Percentiles rank a stretch among this genome's conserved stretches.
phyloP scores from a whole-genome alignment of 2,329 filamentous ascomycete genomes.

The Fusarium sp. region DNA sequence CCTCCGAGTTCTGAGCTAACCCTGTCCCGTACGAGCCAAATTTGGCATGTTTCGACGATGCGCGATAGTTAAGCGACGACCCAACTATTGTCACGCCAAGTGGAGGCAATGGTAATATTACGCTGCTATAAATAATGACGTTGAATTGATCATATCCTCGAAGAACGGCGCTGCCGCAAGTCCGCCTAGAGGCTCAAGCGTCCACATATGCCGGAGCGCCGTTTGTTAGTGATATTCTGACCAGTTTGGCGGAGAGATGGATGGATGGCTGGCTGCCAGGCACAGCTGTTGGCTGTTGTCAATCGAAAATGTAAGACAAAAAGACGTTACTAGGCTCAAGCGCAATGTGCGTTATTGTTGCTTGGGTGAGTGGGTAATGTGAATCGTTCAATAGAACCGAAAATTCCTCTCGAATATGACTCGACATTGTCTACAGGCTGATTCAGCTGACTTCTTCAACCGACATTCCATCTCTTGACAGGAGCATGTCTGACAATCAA shows the following conservation, averaged over 20 bases:
- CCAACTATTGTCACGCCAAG: constrained; percentile 41
- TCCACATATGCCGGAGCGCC: constrained; percentile 36
- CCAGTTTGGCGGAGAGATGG: not conserved
- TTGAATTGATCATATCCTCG: constrained; percentile 33
- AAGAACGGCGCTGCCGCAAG: constrained; percentile 31
- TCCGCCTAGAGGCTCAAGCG: constrained; percentile 31
- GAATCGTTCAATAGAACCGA: constrained; percentile 7
- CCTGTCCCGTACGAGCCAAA: constrained; percentile 16
- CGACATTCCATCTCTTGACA: constrained; percentile 16
- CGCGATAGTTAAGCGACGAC: constrained; percentile 34
- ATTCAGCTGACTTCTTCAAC: constrained; percentile 18
- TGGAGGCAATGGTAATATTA: constrained; percentile 37
- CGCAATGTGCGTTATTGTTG: constrained; percentile 5
- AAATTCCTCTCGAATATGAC: constrained; percentile 1
- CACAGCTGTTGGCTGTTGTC: constrained; percentile 27
- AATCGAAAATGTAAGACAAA: constrained; percentile 35
- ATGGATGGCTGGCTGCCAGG: constrained; percentile 15
- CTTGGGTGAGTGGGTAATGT: constrained; percentile 25
- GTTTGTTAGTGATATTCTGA: constrained; percentile 14
- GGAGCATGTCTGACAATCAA: constrained; percentile 2
- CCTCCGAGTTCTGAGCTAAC: not conserved
- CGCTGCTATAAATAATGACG: constrained; percentile 41
- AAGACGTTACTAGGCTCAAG: constrained; percentile 40
- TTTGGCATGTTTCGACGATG: constrained; percentile 29
- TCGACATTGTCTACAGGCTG: constrained; percentile 5